Evolutionary conservation across 2,329 filamentous ascomycete species (phyloP), one percentile per base, ranked within the genome.

Genomic region (Penicillium sp.): DNA sequence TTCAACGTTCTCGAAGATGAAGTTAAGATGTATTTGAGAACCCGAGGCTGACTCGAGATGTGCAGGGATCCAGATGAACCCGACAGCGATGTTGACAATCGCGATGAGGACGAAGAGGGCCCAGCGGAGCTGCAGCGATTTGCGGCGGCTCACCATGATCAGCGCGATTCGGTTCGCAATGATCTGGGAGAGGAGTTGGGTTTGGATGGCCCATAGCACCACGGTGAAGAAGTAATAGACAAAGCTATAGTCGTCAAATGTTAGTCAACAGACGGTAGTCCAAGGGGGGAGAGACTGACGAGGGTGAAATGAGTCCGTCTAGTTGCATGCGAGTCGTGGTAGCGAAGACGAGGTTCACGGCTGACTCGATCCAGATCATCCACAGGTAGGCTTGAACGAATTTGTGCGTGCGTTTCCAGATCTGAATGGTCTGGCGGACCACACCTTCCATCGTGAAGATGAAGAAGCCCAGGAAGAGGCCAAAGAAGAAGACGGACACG

Each of bases 401-500:
- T 19, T 35, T 47, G 41, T 35, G 41, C 2, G 53, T 56, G 2
- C 53, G 53, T 35, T 56, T 56, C 23, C 23, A 56, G 41, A 56
- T 48, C 11, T 56, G 53, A 30, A 56, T 29, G 7, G 53, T 56
- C 44, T 56, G 53, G 4, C 44, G 41, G 17, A 56, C 53, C 2
- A 56, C 53, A 7, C 53, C 53, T 17, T 56, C 53, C 53, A 56
- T 31, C 17, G 53, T 56, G 26, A 56, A 56, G 41, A 56, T 35
- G 44, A 56, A 56, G 26, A 56, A 56, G 17, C 53, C 53, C 7
- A 56, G 44, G 29, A 56, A 56, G 15, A 56, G 53, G 31, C 53
- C 53, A n/a, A 56, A 56, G 53, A 56, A 56, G 30, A 56, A 56
- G 6, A 56, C 53, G 2, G 53, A 56, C 13, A 56, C 53, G 44